Base-by-base conservation (phyloP, 2,329 filamentous ascomycete species). In the Ceratocystis harringtonii region DNA sequence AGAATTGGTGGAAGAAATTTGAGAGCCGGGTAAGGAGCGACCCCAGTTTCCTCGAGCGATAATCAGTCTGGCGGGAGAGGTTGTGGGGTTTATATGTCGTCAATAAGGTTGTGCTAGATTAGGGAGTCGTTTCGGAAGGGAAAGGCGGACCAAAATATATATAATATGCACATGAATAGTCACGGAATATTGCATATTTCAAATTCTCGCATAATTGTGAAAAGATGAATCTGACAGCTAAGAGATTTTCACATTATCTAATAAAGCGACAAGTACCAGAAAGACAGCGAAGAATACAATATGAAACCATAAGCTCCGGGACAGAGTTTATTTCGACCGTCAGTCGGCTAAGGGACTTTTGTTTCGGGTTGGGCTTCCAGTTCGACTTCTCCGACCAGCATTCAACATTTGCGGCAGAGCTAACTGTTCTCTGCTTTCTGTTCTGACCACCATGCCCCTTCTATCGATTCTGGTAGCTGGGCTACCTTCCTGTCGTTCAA, bases 1-100 rank as follows among this genome's bases (percentile, higher is more conserved):
- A 95, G 76, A 90, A 95, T 67, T 99, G 95, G 94, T 99, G 95
- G 94, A 82, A 80, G 68, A 97, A 96, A 76, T 99, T 99, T 76
- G 92, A 99, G 78, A 83, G 84, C 68, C 87, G 86, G 72, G 82
- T 99, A 48, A 87, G 92, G 71, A 81, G 84, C 69, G 94, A 99
- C 76, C 92, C 94, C 0, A 83, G 84, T 5, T 99, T 99, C 73
- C 78, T 99, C 70, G 92, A 97, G 76, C 84, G 86, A 71, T 74
- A 76, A 60, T 68, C 69, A 32, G 71, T 74, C 48, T 72, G 55
- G 17, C 7, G 28, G 28, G n/a, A n/a, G 55, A 32, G 4, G 15
- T 41, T 41, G 4, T 41, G 36, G 36, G 10, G 36, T 41, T 12
- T 41, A 5, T 41, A 28, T n/a, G 55, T 1, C 1, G 32, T n/a